A percentile compares a stretch with the other conserved stretches of the same genome.
Evolutionary conservation across 192 early-diverging fungal genomes (phyloP).

Genomic region (Mortierella hygrophila): DNA sequence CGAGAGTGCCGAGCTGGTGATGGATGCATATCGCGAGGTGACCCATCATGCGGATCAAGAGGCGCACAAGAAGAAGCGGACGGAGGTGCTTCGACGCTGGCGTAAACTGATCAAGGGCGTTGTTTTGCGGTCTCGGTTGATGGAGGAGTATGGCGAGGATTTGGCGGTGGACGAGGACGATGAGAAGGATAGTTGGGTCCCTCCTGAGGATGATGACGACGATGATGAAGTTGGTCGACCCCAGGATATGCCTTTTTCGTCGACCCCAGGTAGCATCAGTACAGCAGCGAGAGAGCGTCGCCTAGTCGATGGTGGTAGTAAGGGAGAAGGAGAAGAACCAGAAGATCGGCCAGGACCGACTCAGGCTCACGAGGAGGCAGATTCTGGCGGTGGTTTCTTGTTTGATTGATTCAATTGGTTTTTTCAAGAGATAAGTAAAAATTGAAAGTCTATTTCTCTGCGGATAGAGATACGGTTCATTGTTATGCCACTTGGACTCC

Average conservation of each 20-base stretch:
- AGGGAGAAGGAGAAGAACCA: background rate
- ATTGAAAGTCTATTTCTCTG: too few relatives aligned
- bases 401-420: slow-evolving; percentile 6
- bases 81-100: slow-evolving; percentile 66
- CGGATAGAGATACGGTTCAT: too few relatives aligned
- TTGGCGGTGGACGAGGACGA: slow-evolving; percentile 25
- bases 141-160: slow-evolving; percentile 67
- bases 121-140: slow-evolving; percentile 64
- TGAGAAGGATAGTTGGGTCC: background rate
- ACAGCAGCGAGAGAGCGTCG: background rate
- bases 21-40: slow-evolving; percentile 63
- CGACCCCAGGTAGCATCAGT: background rate
- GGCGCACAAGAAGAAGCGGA: slow-evolving; percentile 57
- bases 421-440: background rate
- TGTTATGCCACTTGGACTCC: too few relatives aligned
- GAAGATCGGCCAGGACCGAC: background rate
- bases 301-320: background rate
- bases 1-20: slow-evolving; percentile 68
- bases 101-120: slow-evolving; percentile 64
- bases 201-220: slow-evolving; percentile 5
- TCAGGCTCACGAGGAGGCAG: slow-evolving; percentile 1
- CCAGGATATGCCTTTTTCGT: too few relatives aligned
- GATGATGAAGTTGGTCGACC: background rate
- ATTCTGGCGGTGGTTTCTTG: slow-evolving; percentile 43
- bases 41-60: slow-evolving; percentile 43